These are phyloP conservation scores for Hawksworthiomyces lignivorus DNA, from an alignment of 2,329 filamentous ascomycete species.

Conservation along the genomic window DNA sequence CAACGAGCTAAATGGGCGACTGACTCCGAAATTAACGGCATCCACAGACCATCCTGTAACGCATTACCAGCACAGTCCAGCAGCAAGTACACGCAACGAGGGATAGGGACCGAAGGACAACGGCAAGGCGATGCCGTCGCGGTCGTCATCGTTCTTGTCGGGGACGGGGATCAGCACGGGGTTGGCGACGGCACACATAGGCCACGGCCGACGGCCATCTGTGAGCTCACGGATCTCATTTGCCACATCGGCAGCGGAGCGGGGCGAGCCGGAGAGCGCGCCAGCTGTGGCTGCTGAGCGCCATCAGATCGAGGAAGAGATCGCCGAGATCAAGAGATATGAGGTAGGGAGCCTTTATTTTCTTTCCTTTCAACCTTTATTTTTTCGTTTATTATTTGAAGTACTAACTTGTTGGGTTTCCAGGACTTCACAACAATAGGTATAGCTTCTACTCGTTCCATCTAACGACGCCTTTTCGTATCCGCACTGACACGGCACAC, in stretches of 20 bases:
- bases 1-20: no score
- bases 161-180: background rate
- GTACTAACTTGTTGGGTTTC: no score
- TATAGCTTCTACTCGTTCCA: conserved; percentile 32
- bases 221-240: conserved; percentile 60
- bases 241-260: conserved; percentile 52
- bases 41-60: no score
- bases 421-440: conserved; percentile 92
- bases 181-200: background rate
- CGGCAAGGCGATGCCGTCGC: conserved; percentile 11
- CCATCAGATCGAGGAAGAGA: conserved; percentile 81
- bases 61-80: no score
- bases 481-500: no score
- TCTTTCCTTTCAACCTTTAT: no score
- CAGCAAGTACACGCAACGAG: no score
- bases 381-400: no score
- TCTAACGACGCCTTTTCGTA: no score
- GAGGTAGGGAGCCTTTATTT: no score
- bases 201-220: conserved; percentile 42
- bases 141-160: conserved; percentile 9
- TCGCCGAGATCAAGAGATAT: conserved; percentile 95
- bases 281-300: conserved; percentile 46
- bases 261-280: conserved; percentile 41
- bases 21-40: no score
- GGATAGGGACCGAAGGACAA: no score